phyloP scores from a whole-genome alignment of 768 basidiomycete genomes.

The Phaeotremella skinneri region DNA sequence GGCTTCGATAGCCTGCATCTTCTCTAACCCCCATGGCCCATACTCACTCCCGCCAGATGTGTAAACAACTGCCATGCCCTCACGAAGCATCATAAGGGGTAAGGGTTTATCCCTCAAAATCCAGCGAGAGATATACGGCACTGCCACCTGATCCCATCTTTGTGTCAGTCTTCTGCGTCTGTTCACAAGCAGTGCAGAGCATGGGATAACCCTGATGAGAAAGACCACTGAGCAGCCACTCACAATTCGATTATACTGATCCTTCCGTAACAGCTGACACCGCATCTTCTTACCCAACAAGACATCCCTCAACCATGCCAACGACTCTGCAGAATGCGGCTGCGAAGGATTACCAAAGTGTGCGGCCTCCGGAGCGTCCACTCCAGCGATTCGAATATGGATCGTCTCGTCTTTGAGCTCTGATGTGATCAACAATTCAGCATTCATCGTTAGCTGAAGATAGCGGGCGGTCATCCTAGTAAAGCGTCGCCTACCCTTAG shows the following conservation, averaged over 20 bases:
- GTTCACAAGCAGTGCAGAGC: no score
- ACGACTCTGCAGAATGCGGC: slow-evolving; percentile 68
- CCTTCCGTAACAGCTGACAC: slow-evolving; percentile 69
- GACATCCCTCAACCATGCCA: slow-evolving; percentile 57
- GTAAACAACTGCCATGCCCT: slow-evolving; percentile 75
- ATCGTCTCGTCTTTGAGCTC: slow-evolving; percentile 78
- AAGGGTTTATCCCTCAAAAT: slow-evolving; percentile 62
- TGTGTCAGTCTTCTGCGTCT: not conserved
- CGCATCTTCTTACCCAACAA: slow-evolving; percentile 57
- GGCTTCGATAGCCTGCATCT: slow-evolving; percentile 62
- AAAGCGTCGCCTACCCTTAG: slow-evolving; percentile 57
- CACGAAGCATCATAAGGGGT: slow-evolving; percentile 70
- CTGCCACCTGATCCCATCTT: slow-evolving; percentile 60
- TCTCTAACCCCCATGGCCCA: slow-evolving; percentile 65
- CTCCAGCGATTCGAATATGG: slow-evolving; percentile 81
- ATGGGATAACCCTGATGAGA: no score
- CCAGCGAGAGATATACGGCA: slow-evolving; percentile 60
- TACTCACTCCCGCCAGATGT: slow-evolving; percentile 76
- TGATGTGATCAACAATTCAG: slow-evolving; percentile 51
- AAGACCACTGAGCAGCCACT: slow-evolving; percentile 52
- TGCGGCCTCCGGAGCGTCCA: slow-evolving; percentile 87
- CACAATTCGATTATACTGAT: slow-evolving; percentile 82
- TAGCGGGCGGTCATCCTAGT: not conserved
- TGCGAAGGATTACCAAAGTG: slow-evolving; percentile 83
- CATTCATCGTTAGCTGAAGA: not conserved